These are phyloP conservation scores for Candida sanyiensis DNA, from an alignment of 805 yeast genomes.

Conservation along the genomic window DNA sequence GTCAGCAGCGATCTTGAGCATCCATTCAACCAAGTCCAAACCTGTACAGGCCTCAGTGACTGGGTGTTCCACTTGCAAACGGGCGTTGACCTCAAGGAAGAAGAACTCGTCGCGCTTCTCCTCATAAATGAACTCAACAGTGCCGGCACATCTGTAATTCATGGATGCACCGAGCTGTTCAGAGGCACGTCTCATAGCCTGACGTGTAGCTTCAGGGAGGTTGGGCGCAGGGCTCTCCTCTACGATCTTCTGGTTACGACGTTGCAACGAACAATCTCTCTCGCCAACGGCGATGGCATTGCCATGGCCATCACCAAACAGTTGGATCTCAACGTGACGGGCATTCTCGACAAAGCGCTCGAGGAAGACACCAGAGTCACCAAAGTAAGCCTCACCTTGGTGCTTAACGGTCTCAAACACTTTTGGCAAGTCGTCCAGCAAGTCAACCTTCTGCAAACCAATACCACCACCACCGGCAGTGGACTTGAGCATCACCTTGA, in stretches of 20 bases:
- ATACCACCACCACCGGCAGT: conserved; percentile 99
- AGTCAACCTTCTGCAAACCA: conserved; percentile 90
- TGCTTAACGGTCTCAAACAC: conserved; percentile 90
- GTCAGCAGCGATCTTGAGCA: conserved; percentile 88
- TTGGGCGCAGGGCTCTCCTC: conserved; percentile 99
- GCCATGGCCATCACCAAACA: conserved; percentile 94
- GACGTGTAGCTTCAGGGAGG: conserved; percentile 74
- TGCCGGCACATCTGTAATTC: conserved; percentile 95
- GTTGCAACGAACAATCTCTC: conserved; percentile 94
- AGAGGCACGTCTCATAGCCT: conserved; percentile 72
- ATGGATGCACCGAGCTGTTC: conserved; percentile 75
- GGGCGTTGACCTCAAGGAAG: conserved; percentile 92
- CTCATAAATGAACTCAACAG: conserved; percentile 93
- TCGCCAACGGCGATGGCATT: conserved; percentile 92
- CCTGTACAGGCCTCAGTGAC: conserved; percentile 95
- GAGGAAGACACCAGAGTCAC: conserved; percentile 91
- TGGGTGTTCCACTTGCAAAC: conserved; percentile 97
- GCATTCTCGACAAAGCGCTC: conserved; percentile 94
- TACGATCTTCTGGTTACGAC: conserved; percentile 93
- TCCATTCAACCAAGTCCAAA: conserved; percentile 93
- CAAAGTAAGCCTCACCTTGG: conserved; percentile 89
- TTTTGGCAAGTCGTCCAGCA: conserved; percentile 69
- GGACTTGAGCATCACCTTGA: conserved; percentile 93
- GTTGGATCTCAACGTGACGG: conserved; percentile 93
- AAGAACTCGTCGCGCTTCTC: conserved; percentile 82